Percentiles rank a stretch among this genome's conserved stretches.
Conservation (phyloP, 2,329 filamentous ascomycete genomes). For the Sporothrix globosa region DNA sequence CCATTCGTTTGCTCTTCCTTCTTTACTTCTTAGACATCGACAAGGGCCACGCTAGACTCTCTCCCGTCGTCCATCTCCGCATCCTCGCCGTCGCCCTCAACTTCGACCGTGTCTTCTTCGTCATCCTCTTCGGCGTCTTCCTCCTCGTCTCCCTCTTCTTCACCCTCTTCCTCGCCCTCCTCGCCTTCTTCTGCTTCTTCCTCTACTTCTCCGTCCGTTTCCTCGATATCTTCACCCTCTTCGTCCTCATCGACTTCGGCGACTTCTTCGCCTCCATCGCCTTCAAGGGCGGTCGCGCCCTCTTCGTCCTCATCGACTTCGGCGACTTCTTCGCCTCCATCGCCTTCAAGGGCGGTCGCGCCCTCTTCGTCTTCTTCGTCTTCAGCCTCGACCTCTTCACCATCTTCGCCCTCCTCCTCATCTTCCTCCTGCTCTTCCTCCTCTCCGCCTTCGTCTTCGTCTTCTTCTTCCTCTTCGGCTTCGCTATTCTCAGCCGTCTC, state of each 20-base stretch:
- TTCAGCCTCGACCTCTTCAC: slow-evolving; percentile 27
- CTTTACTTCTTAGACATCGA: not conserved
- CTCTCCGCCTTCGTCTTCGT: slow-evolving; percentile 41
- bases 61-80: slow-evolving; percentile 29
- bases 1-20: not conserved
- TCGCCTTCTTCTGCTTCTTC: slow-evolving; percentile 38
- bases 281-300: not conserved
- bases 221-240: slow-evolving; percentile 19
- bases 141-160: slow-evolving; percentile 29
- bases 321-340: not conserved
- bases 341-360: not conserved
- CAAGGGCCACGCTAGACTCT: slow-evolving; percentile 13
- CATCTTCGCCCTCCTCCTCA: not conserved
- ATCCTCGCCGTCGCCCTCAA: slow-evolving; percentile 20
- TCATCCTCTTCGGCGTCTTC: slow-evolving; percentile 31
- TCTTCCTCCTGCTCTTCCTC: slow-evolving; percentile 6
- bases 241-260: slow-evolving; percentile 24
- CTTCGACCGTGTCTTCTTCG: not conserved
- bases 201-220: slow-evolving; percentile 22
- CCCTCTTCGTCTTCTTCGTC: slow-evolving; percentile 29
- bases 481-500: slow-evolving; percentile 34
- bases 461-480: slow-evolving; percentile 35
- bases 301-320: slow-evolving; percentile 26
- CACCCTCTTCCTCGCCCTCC: slow-evolving; percentile 27
- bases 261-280: not conserved